Evolutionary conservation across 2,329 filamentous ascomycete genomes (phyloP).

Genomic region (Chaetomiaceae sp.): DNA sequence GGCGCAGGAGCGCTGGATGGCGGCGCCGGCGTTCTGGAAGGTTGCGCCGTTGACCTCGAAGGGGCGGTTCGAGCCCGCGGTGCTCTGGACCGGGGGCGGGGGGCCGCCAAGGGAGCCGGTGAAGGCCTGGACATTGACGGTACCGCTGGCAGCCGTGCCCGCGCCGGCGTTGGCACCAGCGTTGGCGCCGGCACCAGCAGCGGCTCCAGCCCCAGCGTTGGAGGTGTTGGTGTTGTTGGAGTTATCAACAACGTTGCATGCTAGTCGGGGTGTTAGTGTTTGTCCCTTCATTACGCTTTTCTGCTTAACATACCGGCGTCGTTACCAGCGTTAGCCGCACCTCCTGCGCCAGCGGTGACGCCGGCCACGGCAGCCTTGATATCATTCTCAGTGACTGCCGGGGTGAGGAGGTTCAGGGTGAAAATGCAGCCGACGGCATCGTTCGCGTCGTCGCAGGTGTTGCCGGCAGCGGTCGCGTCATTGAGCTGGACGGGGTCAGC

Average conservation of each 20-base stretch:
- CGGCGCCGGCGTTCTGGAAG: conserved; percentile 45
- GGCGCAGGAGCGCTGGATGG: conserved; percentile 44
- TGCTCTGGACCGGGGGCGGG: conserved; percentile 38
- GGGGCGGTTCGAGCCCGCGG: conserved; percentile 34
- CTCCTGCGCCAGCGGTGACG: conserved; percentile 7
- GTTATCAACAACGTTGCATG: not conserved
- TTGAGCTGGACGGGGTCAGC: conserved; percentile 26
- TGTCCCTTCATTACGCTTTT: not conserved
- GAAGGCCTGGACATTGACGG: conserved; percentile 41
- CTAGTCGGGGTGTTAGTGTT: not conserved
- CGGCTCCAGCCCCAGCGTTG: conserved; percentile 21
- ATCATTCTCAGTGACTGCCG: conserved; percentile 50
- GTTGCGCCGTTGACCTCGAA: conserved; percentile 51
- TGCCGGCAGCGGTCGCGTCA: conserved; percentile 42
- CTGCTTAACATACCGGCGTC: conserved; percentile 4
- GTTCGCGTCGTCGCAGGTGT: conserved; percentile 47
- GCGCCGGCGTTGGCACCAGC: not conserved
- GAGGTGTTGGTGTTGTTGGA: not conserved
- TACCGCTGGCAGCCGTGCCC: conserved; percentile 14
- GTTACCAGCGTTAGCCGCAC: conserved; percentile 11
- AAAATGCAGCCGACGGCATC: conserved; percentile 54
- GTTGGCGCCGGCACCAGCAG: conserved; percentile 1
- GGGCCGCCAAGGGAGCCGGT: conserved; percentile 40
- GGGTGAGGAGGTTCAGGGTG: conserved; percentile 48
- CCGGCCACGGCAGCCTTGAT: conserved; percentile 46